A percentile compares a stretch with the other conserved stretches of the same genome.
Evolutionary conservation across 768 basidiomycete genomes (phyloP).

Genomic region (Omphalotus guepiniiformis): DNA sequence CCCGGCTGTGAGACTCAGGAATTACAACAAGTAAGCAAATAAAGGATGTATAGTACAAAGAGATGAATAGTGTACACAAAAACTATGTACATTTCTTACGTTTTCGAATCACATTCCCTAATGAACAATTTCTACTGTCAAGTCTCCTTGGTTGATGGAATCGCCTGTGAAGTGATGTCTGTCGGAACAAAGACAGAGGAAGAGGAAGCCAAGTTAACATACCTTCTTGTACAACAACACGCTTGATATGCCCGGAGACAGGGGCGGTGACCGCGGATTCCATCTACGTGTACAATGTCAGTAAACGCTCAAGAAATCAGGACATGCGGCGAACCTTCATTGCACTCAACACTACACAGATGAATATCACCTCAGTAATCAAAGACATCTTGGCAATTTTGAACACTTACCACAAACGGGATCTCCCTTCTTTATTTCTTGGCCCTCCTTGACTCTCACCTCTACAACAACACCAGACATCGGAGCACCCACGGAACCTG

Average conservation of each 20-base stretch:
- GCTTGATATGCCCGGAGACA: constrained; percentile 93
- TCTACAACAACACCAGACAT: constrained; percentile 99
- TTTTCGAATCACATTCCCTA: constrained; percentile 16
- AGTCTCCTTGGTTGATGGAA: constrained; percentile 91
- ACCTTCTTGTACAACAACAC: constrained; percentile 89
- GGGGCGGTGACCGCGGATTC: constrained; percentile 96
- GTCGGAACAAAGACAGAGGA: constrained; percentile 1
- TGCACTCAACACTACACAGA: constrained; percentile 74
- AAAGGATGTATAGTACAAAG: background rate
- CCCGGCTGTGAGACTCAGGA: constrained; percentile 6
- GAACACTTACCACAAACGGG: constrained; percentile 76
- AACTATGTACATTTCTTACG: background rate
- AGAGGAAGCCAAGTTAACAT: background rate
- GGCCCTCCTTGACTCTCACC: constrained; percentile 95
- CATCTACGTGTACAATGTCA: constrained; percentile 63
- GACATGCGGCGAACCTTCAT: too few relatives aligned
- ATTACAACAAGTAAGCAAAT: background rate
- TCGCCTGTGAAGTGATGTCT: constrained; percentile 52
- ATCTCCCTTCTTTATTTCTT: constrained; percentile 98
- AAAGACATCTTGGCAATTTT: constrained; percentile 9
- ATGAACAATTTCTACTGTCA: constrained; percentile 85
- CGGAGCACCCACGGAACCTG: constrained; percentile 95
- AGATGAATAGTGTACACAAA: background rate
- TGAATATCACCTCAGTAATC: constrained; percentile 19
- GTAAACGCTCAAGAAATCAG: constrained; percentile 22